A percentile compares a stretch with the other conserved stretches of the same genome.
These are phyloP conservation scores for Hericium alpestre DNA, from an alignment of 768 basidiomycete species.

Conservation along the genomic window DNA sequence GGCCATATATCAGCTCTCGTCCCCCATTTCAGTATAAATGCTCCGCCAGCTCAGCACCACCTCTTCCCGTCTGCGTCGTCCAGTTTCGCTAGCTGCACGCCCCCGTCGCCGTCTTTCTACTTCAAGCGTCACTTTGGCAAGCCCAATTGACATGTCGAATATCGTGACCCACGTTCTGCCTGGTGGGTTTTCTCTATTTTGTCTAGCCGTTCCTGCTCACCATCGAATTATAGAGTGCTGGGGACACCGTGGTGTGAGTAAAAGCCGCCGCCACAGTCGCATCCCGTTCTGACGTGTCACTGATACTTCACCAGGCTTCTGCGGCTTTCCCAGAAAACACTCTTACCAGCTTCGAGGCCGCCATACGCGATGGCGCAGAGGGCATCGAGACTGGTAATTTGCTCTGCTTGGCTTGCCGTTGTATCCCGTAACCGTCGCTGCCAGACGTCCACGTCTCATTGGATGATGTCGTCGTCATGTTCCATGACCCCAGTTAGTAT, in stretches of 20 bases:
- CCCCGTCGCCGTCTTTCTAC: too few relatives aligned
- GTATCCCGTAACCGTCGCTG: slow-evolving; percentile 36
- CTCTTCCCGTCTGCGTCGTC: too few relatives aligned
- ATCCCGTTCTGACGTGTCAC: slow-evolving; percentile 2
- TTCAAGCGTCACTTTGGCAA: too few relatives aligned
- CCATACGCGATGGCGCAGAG: slow-evolving; percentile 90
- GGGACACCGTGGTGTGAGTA: slow-evolving; percentile 59
- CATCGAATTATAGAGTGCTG: slow-evolving; percentile 51
- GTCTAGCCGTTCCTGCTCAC: not conserved
- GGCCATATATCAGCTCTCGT: too few relatives aligned
- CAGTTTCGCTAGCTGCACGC: too few relatives aligned
- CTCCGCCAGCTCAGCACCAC: too few relatives aligned
- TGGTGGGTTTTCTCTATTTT: not conserved
- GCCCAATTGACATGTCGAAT: not conserved
- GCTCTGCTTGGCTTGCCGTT: slow-evolving; percentile 7
- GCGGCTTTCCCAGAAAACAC: slow-evolving; percentile 89
- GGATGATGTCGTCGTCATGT: slow-evolving; percentile 87
- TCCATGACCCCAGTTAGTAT: slow-evolving; percentile 76
- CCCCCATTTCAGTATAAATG: too few relatives aligned
- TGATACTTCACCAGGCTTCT: slow-evolving; percentile 50
- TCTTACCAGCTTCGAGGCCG: slow-evolving; percentile 87
- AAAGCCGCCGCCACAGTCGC: not conserved
- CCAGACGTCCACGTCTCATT: slow-evolving; percentile 90
- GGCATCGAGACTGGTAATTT: slow-evolving; percentile 95
- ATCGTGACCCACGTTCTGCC: slow-evolving; percentile 14